Evolutionary conservation across 2,329 filamentous ascomycete genomes (phyloP), one percentile per base, ranked within the genome.

Genomic region (Aspergillus aculeatinus): DNA sequence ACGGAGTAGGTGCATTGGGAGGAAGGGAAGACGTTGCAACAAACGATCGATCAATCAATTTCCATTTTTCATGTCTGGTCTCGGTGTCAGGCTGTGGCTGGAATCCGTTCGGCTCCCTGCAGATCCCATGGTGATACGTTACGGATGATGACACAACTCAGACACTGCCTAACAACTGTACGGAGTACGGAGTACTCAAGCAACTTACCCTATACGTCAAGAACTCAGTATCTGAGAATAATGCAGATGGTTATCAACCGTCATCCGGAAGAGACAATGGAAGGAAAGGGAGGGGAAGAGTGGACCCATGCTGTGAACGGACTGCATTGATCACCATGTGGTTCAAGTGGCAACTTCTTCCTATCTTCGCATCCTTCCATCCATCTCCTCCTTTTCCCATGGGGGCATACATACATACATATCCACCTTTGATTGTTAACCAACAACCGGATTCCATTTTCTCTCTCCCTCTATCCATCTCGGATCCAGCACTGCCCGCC

Each of bases 31-130:
- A 44, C 39, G 39, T 44, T 44, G 39, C 39, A 19, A 44, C 39
- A 44, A 10, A 16, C n/a, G 39, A 44, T 44, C 39, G n/a, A 54
- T 54, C 51, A 47, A 42, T 54, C 33, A 44, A 6, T 19, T 44
- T 16, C 33, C 12, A 35, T 35, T 29, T 29, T 9, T 9, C 27
- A 6, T 35, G 11, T 35, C 33, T 35, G 27, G 14, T 35, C 39
- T 21, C 42, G 21, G 33, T 2, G 31, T 12, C 11, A 16, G 33
- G 21, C 25, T 54, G 51, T 47, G 51, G 51, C 51, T 53, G 51
- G 51, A 53, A 47, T 54, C 44, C 4, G 39, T 19, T 54, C 51
- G 51, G 51, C 33, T 54, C 51, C 25, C 51, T 54, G 51, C 51
- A 54, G 51, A 54, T 54, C 44, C 21, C 51, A 27, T 42, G 16